Evolutionary conservation across 345 rosid species (phyloP).

Genomic region (Lepidium aucheri): DNA sequence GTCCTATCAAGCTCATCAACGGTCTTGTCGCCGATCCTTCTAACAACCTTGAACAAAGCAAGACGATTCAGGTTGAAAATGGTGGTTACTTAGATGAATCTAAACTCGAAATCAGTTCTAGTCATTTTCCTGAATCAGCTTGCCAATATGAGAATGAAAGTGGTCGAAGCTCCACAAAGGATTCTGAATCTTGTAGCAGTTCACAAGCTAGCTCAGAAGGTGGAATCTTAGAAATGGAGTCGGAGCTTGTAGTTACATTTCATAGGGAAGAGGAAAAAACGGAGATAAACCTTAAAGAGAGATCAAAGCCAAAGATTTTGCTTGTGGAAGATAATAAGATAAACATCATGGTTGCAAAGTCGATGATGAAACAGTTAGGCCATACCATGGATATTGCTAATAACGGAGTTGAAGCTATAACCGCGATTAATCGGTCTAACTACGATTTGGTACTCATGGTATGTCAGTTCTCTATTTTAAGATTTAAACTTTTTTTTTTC

Average conservation of each 20-base stretch:
- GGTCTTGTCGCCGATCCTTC: conserved; percentile 18
- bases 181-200: conserved; percentile 20
- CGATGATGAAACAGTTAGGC: conserved; percentile 90
- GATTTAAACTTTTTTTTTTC: neutral
- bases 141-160: conserved; percentile 24
- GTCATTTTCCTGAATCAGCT: conserved; percentile 31
- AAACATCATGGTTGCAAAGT: conserved; percentile 71
- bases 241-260: conserved; percentile 29
- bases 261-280: conserved; percentile 32
- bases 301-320: conserved; percentile 65
- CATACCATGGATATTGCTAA: conserved; percentile 66
- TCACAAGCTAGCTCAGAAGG: conserved; percentile 33
- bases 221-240: conserved; percentile 19
- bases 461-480: conserved; percentile 32
- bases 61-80: conserved; percentile 39
- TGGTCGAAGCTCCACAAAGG: conserved; percentile 12
- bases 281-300: conserved; percentile 16
- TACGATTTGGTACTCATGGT: conserved; percentile 87
- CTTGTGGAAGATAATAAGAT: conserved; percentile 96
- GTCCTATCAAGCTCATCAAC: conserved; percentile 25
- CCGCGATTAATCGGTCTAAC: conserved; percentile 37
- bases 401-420: conserved; percentile 81
- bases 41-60: conserved; percentile 32
- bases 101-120: conserved; percentile 39
- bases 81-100: conserved; percentile 49